Percentiles rank a stretch among this genome's conserved stretches.
These are phyloP conservation scores for Podospora bellae-mahoneyi DNA, from an alignment of 495 filamentous ascomycete species.

Conservation along the genomic window DNA sequence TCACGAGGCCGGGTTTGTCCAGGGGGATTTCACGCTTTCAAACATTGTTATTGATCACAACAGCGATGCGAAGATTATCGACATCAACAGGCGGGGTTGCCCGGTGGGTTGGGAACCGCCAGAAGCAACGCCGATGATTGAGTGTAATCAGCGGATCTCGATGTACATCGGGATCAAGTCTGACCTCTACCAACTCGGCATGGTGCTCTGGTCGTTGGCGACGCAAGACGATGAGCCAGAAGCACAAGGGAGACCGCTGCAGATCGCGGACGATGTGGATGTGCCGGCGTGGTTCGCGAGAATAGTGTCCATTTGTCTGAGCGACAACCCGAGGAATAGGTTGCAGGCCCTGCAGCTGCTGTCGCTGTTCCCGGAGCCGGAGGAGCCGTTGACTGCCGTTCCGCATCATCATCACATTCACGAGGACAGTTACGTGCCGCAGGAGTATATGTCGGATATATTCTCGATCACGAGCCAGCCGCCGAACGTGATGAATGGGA, in stretches of 20 bases:
- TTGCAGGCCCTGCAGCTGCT: conserved; percentile 42
- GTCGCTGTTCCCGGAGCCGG: conserved; percentile 38
- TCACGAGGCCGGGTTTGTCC: conserved; percentile 94
- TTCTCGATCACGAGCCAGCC: conserved; percentile 31
- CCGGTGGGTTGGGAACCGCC: conserved; percentile 98
- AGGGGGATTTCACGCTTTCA: conserved; percentile 94
- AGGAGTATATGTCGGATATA: conserved; percentile 27
- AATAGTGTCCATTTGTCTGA: conserved; percentile 46
- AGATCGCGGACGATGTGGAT: conserved; percentile 36
- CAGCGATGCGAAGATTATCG: conserved; percentile 92
- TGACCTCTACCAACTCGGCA: conserved; percentile 90
- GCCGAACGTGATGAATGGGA: not conserved
- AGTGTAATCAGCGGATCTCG: conserved; percentile 86
- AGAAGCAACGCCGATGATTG: conserved; percentile 81
- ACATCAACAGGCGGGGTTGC: conserved; percentile 94
- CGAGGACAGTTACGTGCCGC: conserved; percentile 33
- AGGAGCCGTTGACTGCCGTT: conserved; percentile 28
- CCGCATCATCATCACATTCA: conserved; percentile 27
- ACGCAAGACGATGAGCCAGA: conserved; percentile 89
- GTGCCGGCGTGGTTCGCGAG: conserved; percentile 45
- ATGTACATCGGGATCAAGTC: conserved; percentile 99
- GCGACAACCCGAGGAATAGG: conserved; percentile 42
- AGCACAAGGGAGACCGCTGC: conserved; percentile 67
- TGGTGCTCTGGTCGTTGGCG: conserved; percentile 94
- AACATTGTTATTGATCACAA: conserved; percentile 90